Conservation (phyloP, 768 basidiomycete genomes). For the Boletus pseudo-olivaceus region DNA sequence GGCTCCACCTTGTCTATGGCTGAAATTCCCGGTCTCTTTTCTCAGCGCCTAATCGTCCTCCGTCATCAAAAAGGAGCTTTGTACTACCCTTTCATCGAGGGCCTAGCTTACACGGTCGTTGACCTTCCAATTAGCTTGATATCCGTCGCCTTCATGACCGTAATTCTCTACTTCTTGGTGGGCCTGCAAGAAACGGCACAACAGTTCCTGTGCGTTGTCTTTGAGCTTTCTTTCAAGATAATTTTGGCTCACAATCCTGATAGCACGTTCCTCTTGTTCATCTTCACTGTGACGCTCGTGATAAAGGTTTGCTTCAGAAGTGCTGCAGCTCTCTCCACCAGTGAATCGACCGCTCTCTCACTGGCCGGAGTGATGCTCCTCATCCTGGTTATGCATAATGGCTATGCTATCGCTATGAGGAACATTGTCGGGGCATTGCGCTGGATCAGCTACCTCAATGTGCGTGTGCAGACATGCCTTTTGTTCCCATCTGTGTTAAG, state of each 20-base stretch:
- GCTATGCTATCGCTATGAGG: slow-evolving; percentile 31
- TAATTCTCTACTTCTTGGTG: slow-evolving; percentile 18
- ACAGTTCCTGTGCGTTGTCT: slow-evolving; percentile 19
- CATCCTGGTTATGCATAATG: slow-evolving; percentile 41
- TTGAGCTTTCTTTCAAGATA: neutral
- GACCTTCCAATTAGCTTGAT: slow-evolving; percentile 41
- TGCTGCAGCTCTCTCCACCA: slow-evolving; percentile 52
- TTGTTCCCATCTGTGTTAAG: slow-evolving; percentile 30
- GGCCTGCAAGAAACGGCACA: slow-evolving; percentile 15
- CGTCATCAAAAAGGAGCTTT: slow-evolving; percentile 44
- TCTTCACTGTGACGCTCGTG: slow-evolving; percentile 50
- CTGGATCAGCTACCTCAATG: slow-evolving; percentile 21
- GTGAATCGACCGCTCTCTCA: slow-evolving; percentile 47
- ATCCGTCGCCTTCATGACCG: slow-evolving; percentile 6
- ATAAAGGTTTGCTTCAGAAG: slow-evolving; percentile 77
- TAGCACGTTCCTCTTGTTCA: slow-evolving; percentile 55
- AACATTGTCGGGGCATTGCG: slow-evolving; percentile 11
- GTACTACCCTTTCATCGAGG: slow-evolving; percentile 48
- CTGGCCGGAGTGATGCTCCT: slow-evolving; percentile 33
- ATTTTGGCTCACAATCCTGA: slow-evolving; percentile 36
- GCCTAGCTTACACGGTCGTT: slow-evolving; percentile 41
- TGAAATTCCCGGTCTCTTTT: slow-evolving; percentile 45
- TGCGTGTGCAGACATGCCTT: slow-evolving; percentile 35
- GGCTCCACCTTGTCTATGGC: slow-evolving; percentile 51
- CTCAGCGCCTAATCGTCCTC: slow-evolving; percentile 41